These are phyloP conservation scores for Vaccinium vitisidaea DNA, from an alignment of 148 eudicot genomes.

Conservation along the genomic window DNA sequence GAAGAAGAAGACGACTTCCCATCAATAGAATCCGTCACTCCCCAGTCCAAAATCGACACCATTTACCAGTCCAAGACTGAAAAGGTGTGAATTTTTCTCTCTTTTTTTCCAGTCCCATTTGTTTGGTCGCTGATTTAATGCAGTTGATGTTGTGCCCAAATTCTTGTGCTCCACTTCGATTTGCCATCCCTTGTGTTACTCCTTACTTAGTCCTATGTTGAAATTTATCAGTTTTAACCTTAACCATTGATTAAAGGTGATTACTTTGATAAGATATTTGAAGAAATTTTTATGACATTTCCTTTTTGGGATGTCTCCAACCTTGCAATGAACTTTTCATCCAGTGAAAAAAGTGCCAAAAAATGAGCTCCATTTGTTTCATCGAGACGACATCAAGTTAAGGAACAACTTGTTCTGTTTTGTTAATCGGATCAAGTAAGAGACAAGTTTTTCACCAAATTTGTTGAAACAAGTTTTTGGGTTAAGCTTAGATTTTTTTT, in stretches of 20 bases:
- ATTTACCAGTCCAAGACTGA: slow-evolving; percentile 80
- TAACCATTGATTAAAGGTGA: neutral
- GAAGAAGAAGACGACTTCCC: slow-evolving; percentile 95
- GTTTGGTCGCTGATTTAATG: neutral
- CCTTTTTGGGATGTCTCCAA: no score
- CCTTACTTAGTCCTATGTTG: no score
- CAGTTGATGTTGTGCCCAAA: neutral
- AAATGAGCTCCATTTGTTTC: no score
- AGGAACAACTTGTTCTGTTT: no score
- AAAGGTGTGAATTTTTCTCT: slow-evolving; percentile 57
- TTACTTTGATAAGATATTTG: neutral
- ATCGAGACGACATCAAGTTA: no score
- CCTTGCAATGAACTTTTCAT: no score
- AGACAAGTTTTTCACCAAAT: no score
- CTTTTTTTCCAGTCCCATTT: neutral
- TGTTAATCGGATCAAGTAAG: no score
- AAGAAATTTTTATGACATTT: neutral
- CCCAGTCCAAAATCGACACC: slow-evolving; percentile 89
- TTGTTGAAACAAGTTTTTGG: no score
- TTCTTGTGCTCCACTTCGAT: neutral
- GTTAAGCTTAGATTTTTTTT: no score
- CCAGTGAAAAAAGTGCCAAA: no score
- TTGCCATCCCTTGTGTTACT: no score
- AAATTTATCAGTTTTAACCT: neutral
- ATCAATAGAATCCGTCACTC: slow-evolving; percentile 81